Evolutionary conservation across 2,329 filamentous ascomycete genomes (phyloP).

Genomic region (Paecilomyces niveus): DNA sequence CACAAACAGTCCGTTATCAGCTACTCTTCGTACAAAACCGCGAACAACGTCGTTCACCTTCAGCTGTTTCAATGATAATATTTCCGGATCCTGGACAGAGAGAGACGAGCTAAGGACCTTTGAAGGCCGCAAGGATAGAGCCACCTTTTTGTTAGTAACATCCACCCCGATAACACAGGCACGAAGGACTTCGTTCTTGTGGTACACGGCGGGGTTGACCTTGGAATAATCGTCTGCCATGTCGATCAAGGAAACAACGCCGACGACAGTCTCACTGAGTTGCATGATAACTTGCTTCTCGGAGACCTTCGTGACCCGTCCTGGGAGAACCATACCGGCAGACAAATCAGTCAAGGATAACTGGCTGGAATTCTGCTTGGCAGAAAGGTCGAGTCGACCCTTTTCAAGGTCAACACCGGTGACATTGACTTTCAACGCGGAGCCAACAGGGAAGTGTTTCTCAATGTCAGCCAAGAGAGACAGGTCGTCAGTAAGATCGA

Average conservation of each 20-base stretch:
- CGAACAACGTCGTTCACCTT: constrained; percentile 72
- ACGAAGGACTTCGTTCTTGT: constrained; percentile 78
- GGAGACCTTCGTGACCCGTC: constrained; percentile 74
- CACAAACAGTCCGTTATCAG: constrained; percentile 84
- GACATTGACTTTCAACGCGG: constrained; percentile 73
- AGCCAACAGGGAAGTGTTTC: constrained; percentile 82
- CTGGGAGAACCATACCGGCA: constrained; percentile 73
- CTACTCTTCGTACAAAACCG: constrained; percentile 85
- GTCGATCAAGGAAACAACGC: constrained; percentile 74
- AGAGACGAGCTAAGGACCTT: constrained; percentile 82
- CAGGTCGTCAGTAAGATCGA: constrained; percentile 83
- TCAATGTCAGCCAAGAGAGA: constrained; percentile 68
- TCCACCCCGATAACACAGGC: constrained; percentile 82
- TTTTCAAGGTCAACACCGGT: constrained; percentile 64
- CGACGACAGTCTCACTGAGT: constrained; percentile 71
- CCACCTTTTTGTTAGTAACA: constrained; percentile 72
- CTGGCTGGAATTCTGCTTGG: constrained; percentile 55
- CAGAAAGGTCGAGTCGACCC: constrained; percentile 76
- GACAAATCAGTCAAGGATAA: constrained; percentile 66
- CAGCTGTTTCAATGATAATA: constrained; percentile 63
- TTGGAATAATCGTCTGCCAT: constrained; percentile 79
- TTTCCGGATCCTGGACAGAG: constrained; percentile 71
- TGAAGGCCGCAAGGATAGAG: constrained; percentile 76
- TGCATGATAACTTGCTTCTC: constrained; percentile 81
- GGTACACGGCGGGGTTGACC: constrained; percentile 66